Base-by-base conservation (phyloP, 2,329 filamentous ascomycete species). In the Aspergillus aculeatinus region DNA sequence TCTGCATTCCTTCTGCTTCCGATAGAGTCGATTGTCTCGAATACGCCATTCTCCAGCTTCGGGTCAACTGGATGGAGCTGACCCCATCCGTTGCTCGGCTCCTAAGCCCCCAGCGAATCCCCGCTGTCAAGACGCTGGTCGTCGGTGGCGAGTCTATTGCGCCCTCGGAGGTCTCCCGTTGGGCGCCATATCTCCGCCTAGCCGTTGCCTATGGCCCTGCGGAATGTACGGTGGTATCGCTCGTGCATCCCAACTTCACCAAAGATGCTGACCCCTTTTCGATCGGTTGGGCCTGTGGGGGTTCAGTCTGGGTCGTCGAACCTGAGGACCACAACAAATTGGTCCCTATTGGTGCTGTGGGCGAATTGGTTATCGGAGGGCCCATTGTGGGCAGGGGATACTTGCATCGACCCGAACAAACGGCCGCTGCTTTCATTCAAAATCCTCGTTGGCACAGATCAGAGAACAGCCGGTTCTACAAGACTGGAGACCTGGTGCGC, bases 41-140 rank as follows among this genome's bases (percentile, higher is more conserved):
- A 0, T 77, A 76, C 0, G 76, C 75, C 0, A 81, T 86, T 25
- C 75, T 77, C 0, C 80, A 27, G 21, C 60, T 82, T 74, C 69
- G 78, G 9, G 78, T 81, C 31, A 81, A 77, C 35, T 81, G 78
- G 77, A 81, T 78, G 1, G 81, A 83, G 66, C 79, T 87, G 70
- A 88, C 85, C 0, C 81, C 84, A 0, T 77, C 82, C 0, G 77
- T 87, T 14, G 83, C 83, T 0, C 64, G 74, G 9, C 64, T 78
- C 9, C 58, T 81, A 6, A 64, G 65, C 6, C 75, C 76, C 0
- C 65, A 70, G 12, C 70, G 74, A 5, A 69, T 81, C 1, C 74
- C 75, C 5, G 70, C 65, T 4, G 67, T 81, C 5, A 72, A 71
- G 16, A 69, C 68, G 2, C 57, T 81, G 16, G 31, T 61, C 1